These are phyloP conservation scores for Talaromyces pinophilus DNA, from an alignment of 2,329 filamentous ascomycete species.

Conservation along the genomic window DNA sequence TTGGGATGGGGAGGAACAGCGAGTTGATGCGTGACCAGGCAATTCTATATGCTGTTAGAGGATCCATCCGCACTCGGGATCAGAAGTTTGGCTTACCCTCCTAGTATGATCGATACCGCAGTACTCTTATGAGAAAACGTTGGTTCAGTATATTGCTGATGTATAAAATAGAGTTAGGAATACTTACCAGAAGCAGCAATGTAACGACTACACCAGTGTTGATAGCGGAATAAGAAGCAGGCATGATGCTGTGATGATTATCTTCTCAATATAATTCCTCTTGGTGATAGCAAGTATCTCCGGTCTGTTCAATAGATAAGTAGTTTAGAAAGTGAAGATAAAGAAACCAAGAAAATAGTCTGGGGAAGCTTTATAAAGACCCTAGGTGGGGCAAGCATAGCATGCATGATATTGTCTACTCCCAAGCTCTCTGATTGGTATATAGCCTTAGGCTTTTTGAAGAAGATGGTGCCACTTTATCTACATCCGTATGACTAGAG, in stretches of 20 bases:
- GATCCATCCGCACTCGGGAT: background rate
- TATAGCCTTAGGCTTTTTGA: background rate
- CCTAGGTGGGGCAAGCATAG: slow-evolving; percentile 10
- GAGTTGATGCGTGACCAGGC: slow-evolving; percentile 32
- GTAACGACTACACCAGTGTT: slow-evolving; percentile 15
- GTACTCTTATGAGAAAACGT: slow-evolving; percentile 7
- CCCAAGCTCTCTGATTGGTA: background rate
- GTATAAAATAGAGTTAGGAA: slow-evolving; percentile 68
- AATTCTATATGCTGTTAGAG: slow-evolving; percentile 26
- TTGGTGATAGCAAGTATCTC: background rate
- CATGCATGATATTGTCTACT: background rate
- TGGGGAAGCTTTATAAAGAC: slow-evolving; percentile 10
- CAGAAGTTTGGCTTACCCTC: slow-evolving; percentile 25
- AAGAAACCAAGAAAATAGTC: background rate
- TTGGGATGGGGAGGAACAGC: slow-evolving; percentile 31
- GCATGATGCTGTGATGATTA: slow-evolving; percentile 1
- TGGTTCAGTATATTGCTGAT: background rate
- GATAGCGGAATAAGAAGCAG: slow-evolving; percentile 7
- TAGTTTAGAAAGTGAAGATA: background rate
- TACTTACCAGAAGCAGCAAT: slow-evolving; percentile 29
- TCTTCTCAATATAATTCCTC: background rate
- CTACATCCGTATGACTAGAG: background rate
- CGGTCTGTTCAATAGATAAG: background rate
- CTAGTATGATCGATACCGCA: slow-evolving; percentile 24
- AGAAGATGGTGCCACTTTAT: background rate